Conservation (phyloP, 2,329 filamentous ascomycete genomes). For the Ciborinia camelliae region DNA sequence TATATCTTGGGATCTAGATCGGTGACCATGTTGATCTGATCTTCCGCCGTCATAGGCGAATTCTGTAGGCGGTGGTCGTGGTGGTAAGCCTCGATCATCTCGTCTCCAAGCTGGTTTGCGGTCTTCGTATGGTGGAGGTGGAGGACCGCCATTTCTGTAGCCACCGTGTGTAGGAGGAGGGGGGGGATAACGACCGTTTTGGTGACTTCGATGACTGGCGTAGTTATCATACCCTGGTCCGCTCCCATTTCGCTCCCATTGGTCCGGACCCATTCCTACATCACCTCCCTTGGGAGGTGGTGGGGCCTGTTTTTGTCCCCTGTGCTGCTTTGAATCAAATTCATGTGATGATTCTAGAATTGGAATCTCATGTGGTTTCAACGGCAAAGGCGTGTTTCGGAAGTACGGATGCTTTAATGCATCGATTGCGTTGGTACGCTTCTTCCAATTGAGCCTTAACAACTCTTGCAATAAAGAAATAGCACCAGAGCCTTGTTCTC, state of each 20-base stretch:
- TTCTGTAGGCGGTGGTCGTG: constrained; percentile 33
- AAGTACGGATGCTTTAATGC: constrained; percentile 93
- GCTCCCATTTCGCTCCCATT: constrained; percentile 34
- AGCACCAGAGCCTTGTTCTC: constrained; percentile 67
- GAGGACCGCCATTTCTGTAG: constrained; percentile 33
- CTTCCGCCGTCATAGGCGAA: constrained; percentile 33
- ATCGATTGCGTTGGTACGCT: constrained; percentile 88
- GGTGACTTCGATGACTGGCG: constrained; percentile 25
- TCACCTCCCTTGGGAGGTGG: constrained; percentile 90
- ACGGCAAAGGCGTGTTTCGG: constrained; percentile 70
- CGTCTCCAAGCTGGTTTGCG: constrained; percentile 37
- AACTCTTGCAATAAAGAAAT: constrained; percentile 79
- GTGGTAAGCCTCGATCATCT: constrained; percentile 34
- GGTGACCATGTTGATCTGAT: constrained; percentile 40
- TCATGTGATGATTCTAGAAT: constrained; percentile 93
- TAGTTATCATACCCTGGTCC: constrained; percentile 32
- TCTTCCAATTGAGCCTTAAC: constrained; percentile 83
- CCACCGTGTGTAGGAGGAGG: constrained; percentile 28
- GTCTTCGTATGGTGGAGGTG: constrained; percentile 31
- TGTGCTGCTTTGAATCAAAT: constrained; percentile 86
- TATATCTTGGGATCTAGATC: constrained; percentile 42
- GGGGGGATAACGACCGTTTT: constrained; percentile 17
- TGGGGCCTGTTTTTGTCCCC: constrained; percentile 77
- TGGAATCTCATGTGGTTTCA: constrained; percentile 82
- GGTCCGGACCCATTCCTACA: constrained; percentile 66